Evolutionary conservation across 768 basidiomycete species (phyloP), one percentile per base, ranked within the genome.

Genomic region (Cubamyces sp.): DNA sequence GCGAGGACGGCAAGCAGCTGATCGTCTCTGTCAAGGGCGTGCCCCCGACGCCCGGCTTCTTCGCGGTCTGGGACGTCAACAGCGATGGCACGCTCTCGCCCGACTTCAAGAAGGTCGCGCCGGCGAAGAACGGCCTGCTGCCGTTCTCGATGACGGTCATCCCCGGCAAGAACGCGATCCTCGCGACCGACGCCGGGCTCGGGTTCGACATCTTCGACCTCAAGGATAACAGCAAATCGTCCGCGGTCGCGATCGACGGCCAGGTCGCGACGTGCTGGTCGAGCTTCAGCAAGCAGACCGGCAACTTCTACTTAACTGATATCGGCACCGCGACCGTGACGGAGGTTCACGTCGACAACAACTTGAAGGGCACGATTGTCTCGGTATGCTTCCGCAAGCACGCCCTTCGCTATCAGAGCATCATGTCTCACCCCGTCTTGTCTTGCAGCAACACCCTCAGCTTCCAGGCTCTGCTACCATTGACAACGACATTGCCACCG

Each of bases 21-120:
- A 71, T 83, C 53, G 82, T 76, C 8, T 78, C 82, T 16, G 76
- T 82, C 67, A 83, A 84, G 68, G 82, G 82, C 30, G 64, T 74
- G 23, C 81, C 81, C 12, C 78, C 80, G 1, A 74, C 74, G 6
- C 78, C 79, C 11, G 82, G 82, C 39, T 82, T 81, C 73, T 71
- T 85, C 58, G 82, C 83, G 5, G 74, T 78, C 15, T 85, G 81
- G 80, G 78, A 81, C 61, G 73, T 84, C 54, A 73, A 70, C 14
- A 48, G 59, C 7, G 76, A 81, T 57, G 80, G 79, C 40, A 76
- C 78, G n/a, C 77, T 84, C 45, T 80, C 82, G 3, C 40, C 68
- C 28, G 73, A 80, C 57, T 78, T 79, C 72, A 71, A 68, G 57
- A 68, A 74, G 18, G 64, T 80, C 28, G 67, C 72, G 9, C 76